phyloP scores from a whole-genome alignment of 805 yeast species.

The Sungouiella thailandica region DNA sequence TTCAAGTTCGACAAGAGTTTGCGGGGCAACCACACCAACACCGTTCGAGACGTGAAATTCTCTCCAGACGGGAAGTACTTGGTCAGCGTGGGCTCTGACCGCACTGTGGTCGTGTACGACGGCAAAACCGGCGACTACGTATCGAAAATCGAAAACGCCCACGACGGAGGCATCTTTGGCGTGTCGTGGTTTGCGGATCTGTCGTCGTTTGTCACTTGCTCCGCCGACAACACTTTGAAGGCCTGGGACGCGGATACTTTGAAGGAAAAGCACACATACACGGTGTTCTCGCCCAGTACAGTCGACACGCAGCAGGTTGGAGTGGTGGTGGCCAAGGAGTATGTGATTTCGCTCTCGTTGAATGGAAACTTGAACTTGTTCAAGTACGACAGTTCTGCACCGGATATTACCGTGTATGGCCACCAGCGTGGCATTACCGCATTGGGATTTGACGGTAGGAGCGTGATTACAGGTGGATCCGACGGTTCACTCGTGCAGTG shows the following conservation, averaged over 20 bases:
- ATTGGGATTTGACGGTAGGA: constrained; percentile 23
- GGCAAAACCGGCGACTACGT: constrained; percentile 80
- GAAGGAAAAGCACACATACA: constrained; percentile 46
- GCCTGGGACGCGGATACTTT: constrained; percentile 47
- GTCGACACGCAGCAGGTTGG: constrained; percentile 76
- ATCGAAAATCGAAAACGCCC: constrained; percentile 47
- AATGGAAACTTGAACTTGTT: constrained; percentile 70
- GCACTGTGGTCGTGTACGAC: constrained; percentile 71
- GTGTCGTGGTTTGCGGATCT: constrained; percentile 63
- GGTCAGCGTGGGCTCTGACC: constrained; percentile 82
- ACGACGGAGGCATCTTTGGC: constrained; percentile 78
- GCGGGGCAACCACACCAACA: constrained; percentile 71
- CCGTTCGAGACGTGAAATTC: constrained; percentile 75
- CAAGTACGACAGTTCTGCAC: constrained; percentile 25
- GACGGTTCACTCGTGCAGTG: constrained; percentile 74
- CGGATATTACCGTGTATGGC: constrained; percentile 47
- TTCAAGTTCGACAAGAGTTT: constrained; percentile 76
- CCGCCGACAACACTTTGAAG: constrained; percentile 78
- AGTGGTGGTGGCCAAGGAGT: constrained; percentile 58
- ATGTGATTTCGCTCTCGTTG: constrained; percentile 60
- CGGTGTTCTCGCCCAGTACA: constrained; percentile 18
- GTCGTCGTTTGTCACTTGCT: constrained; percentile 62
- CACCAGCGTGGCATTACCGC: constrained; percentile 83
- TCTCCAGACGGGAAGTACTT: constrained; percentile 75
- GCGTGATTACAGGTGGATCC: constrained; percentile 62